Evolutionary conservation across 2,329 filamentous ascomycete genomes (phyloP).

Genomic region (Cladosporium austrohemisphaericum): DNA sequence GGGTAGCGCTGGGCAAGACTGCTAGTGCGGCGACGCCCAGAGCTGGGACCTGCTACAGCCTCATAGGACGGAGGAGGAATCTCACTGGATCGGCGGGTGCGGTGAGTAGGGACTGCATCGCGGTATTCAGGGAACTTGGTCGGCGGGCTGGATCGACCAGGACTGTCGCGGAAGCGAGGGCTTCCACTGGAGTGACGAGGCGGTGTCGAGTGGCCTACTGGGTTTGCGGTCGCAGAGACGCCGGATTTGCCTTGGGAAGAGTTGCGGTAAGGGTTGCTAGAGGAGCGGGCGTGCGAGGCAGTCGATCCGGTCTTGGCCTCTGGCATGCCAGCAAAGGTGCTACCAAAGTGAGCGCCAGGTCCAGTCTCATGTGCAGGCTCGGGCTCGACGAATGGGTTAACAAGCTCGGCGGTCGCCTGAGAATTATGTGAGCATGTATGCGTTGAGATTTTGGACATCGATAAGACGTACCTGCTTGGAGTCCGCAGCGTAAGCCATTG

Average conservation of each 20-base stretch:
- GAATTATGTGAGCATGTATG: slow-evolving; percentile 18
- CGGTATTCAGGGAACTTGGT: slow-evolving; percentile 46
- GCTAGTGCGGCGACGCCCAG: slow-evolving; percentile 41
- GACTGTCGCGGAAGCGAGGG: slow-evolving; percentile 9
- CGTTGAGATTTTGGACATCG: not conserved
- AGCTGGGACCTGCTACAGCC: slow-evolving; percentile 21
- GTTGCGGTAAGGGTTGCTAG: slow-evolving; percentile 42
- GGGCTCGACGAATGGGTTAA: slow-evolving; percentile 65
- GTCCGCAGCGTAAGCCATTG: slow-evolving; percentile 7
- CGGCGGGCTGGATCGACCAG: slow-evolving; percentile 14
- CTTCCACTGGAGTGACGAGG: slow-evolving; percentile 1
- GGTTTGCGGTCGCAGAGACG: not conserved
- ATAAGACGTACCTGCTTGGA: slow-evolving; percentile 6
- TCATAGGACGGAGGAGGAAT: slow-evolving; percentile 28
- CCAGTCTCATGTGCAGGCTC: slow-evolving; percentile 66
- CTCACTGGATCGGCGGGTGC: slow-evolving; percentile 14
- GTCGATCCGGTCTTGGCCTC: slow-evolving; percentile 31
- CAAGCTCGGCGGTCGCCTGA: slow-evolving; percentile 63
- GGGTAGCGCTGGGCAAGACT: slow-evolving; percentile 60
- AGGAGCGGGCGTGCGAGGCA: slow-evolving; percentile 17
- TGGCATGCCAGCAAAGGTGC: slow-evolving; percentile 39
- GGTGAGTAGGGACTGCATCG: slow-evolving; percentile 26
- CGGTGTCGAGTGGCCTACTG: slow-evolving; percentile 1
- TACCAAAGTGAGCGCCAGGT: slow-evolving; percentile 55
- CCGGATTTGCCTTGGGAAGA: slow-evolving; percentile 2